Base-by-base conservation (phyloP, 306 rosid species). In the Leucaena leucocephala region DNA sequence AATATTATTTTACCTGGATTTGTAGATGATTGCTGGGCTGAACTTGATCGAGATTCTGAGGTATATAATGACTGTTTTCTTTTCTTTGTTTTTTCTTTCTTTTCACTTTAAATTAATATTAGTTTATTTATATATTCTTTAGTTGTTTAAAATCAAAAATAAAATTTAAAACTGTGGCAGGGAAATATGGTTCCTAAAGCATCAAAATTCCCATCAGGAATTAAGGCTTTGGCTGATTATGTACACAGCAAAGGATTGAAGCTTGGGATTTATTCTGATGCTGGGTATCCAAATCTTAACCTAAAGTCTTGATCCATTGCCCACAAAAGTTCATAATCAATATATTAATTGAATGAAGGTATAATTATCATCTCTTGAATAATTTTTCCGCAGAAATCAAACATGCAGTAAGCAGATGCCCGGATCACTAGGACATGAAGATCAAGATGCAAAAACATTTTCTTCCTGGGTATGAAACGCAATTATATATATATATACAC, bases 11-110 rank as follows among this genome's bases (percentile, higher is more conserved):
- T 43, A 15, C 5, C 21, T 73, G 8, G 39, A 12, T 46, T 75
- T 75, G 54, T 49, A 92, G 97, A 92, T 86, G 96, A 92, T 69
- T 92, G 96, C 39, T 92, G 97, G 97, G 97, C 82, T 5, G 96
- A 92, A 64, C 87, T 82, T 42, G 71, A 87, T 6, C 67, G 93
- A 79, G 91, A 90, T 43, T 81, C 88, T 14, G 9, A 84, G 93
- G 97, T 90, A 80, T 5, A 15, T 4, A 49, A 44, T 61, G 62
- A 11, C 64, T 27, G 27, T 27, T 27, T 57, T 2, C 2, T 21
- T 19, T 21, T 8, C 9, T 11, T 57, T 8, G 17, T 6, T 52
- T 52, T 17, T 0, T 0, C 0, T 52, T 1, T 52, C 4, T 40
- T 40, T 40, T 40, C 43, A 40, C 7, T 40, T 52, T 17, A 44